These are phyloP conservation scores for Lecanicillium sp. DNA, from an alignment of 2,329 filamentous ascomycete genomes.

Conservation along the genomic window DNA sequence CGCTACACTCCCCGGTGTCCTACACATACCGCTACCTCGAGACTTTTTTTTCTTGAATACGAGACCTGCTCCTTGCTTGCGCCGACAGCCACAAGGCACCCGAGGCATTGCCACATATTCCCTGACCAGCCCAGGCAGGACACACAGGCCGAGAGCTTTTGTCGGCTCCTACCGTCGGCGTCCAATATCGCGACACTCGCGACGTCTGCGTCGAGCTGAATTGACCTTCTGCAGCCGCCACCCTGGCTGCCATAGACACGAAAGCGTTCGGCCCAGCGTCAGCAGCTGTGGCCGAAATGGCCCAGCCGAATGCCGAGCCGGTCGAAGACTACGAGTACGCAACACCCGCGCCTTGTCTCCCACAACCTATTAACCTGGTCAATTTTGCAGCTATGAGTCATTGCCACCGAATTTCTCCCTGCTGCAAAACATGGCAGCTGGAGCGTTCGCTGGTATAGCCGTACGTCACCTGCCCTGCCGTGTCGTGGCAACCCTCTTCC, in stretches of 20 bases:
- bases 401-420: slow-evolving; percentile 92
- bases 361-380: slow-evolving; percentile 3
- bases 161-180: slow-evolving; percentile 4
- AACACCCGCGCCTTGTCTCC: neutral
- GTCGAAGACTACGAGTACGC: slow-evolving; percentile 60
- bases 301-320: slow-evolving; percentile 57
- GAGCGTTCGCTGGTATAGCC: slow-evolving; percentile 93
- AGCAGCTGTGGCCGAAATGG: slow-evolving; percentile 62
- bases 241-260: slow-evolving; percentile 54
- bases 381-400: slow-evolving; percentile 67
- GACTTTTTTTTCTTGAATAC: neutral
- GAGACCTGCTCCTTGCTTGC: too few species aligned
- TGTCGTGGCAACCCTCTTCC: neutral
- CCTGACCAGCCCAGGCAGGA: too few species aligned
- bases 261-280: slow-evolving; percentile 55
- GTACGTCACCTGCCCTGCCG: slow-evolving; percentile 41
- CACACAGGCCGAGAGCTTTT: too few species aligned
- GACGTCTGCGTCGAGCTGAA: neutral
- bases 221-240: slow-evolving; percentile 33
- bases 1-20: too few species aligned
- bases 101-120: too few species aligned
- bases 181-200: neutral
- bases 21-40: neutral
- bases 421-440: slow-evolving; percentile 88
- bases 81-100: too few species aligned